Base-by-base conservation (phyloP, 2,329 filamentous ascomycete species). In the Scedosporium boydii region DNA sequence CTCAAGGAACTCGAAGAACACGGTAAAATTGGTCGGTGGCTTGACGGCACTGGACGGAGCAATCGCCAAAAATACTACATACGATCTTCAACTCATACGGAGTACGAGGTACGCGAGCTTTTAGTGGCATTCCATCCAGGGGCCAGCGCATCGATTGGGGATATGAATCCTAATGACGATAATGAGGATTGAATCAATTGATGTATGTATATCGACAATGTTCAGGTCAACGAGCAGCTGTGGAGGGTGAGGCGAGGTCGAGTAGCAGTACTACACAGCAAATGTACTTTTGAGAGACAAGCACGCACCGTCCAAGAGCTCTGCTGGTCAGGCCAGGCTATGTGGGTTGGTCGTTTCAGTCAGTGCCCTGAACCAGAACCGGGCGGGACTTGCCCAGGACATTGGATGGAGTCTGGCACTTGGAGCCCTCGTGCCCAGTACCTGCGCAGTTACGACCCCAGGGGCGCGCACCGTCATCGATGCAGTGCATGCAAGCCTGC, bases 301-400 rank as follows among this genome's bases (percentile, higher is more conserved):
- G 23, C n/a, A 23, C 23, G 21, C n/a, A 53, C 48, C 21, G 16
- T 46, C 42, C 14, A 46, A 53, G 48, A 53, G 6, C n/a, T 12
- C 21, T 12, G 48, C 6, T 29, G 55, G 16, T 16, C 26, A 21
- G 29, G 55, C 14, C 26, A 21, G 29, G 55, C 14, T 7, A n/a
- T 58, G 23, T 58, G 26, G 23, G 55, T 21, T 38, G 21, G 48
- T n/a, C 55, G 55, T 58, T 58, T 58, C 55, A 58, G 55, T 58
- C 55, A 58, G 55, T 58, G 55, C 55, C 29, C 26, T n/a, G 55
- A 58, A 58, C 55, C 55, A 58, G 26, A 58, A 58, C 55, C 7
- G 21, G 16, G 12, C 12, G 16, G 23, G 55, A 21, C 26, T 38
- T 34, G 21, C 21, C 44, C 16, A 48, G 16, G 44, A 21, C 44